Base-by-base conservation (phyloP, 768 basidiomycete genomes). In the Cantharellus cinnabarinus region DNA sequence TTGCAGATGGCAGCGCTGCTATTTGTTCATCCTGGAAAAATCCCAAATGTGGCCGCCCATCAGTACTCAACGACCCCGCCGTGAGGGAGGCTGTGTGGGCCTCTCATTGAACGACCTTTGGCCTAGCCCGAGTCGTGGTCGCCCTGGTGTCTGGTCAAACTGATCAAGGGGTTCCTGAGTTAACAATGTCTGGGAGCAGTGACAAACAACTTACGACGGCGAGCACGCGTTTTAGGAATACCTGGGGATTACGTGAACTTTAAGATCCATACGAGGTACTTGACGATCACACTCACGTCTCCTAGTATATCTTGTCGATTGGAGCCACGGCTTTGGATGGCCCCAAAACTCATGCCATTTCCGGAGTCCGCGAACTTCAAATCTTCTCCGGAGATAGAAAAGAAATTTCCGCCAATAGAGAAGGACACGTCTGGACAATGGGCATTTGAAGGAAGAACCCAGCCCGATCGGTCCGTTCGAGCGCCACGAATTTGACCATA, bases 281-380 rank as follows among this genome's bases (percentile, higher is more conserved):
- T 14, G 35, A 10, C 10, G 38, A 54, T 54, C 35, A 37, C 7
- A 54, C 52, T 10, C 7, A 60, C 59, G 53, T 60, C 59, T n/a
- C 59, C 59, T 3, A 60, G 41, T 37, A 60, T 60, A 38, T 56
- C 52, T 3, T 56, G 53, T 48, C 37, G 7, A 40, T 56, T 56
- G 20, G 20, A 29, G 35, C 59, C 59, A 20, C 59, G 29, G 41
- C 59, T 60, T 54, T 60, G 59, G 4, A 60, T 35, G 38, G 37
- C 5, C 52, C 59, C 59, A 34, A 60, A 60, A 39, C 35, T 56
- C 54, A 56, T 61, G 20, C 60, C 60, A 38, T 50, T 51, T 4
- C 60, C 60, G n/a, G 56, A 42, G 41, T 61, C 60, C 35, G 60
- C 60, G 39, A 61, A 61, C 58, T 29, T 35, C 10, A 61, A 4